Evolutionary conservation across 495 filamentous ascomycete species (phyloP).

Genomic region (Melanomma pulvis-pyrius): DNA sequence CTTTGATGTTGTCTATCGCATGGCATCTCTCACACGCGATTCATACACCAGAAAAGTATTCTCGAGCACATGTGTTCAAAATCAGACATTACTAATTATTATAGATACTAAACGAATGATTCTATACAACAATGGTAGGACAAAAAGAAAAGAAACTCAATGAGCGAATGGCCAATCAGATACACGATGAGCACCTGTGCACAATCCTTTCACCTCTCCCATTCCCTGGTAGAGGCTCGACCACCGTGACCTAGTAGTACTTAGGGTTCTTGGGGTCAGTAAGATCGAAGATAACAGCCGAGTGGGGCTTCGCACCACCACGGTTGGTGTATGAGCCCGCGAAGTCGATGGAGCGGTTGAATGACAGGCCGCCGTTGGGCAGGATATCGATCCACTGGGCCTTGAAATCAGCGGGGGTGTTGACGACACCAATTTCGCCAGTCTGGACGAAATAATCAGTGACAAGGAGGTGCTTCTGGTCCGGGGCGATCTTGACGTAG

Average conservation of each 20-base stretch:
- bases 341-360: slow-evolving; percentile 64
- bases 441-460: slow-evolving; percentile 70
- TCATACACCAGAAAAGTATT: no score
- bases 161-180: no score
- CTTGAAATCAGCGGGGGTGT: slow-evolving; percentile 66
- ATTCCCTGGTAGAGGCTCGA: not conserved
- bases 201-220: not conserved
- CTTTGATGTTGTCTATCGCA: no score
- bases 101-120: not conserved
- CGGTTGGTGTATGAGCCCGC: slow-evolving; percentile 54
- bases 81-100: no score
- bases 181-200: no score
- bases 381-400: slow-evolving; percentile 63
- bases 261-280: slow-evolving; percentile 54
- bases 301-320: slow-evolving; percentile 64
- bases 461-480: slow-evolving; percentile 64
- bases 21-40: no score
- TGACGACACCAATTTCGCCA: slow-evolving; percentile 62
- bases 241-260: slow-evolving; percentile 29
- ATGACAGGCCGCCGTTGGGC: slow-evolving; percentile 56
- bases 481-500: slow-evolving; percentile 66
- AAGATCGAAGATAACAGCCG: slow-evolving; percentile 61
- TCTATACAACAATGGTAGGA: not conserved
- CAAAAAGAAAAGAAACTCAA: no score
- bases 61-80: no score